phyloP scores from a whole-genome alignment of 495 filamentous ascomycete genomes.

The Sphaerosporella brunnea region DNA sequence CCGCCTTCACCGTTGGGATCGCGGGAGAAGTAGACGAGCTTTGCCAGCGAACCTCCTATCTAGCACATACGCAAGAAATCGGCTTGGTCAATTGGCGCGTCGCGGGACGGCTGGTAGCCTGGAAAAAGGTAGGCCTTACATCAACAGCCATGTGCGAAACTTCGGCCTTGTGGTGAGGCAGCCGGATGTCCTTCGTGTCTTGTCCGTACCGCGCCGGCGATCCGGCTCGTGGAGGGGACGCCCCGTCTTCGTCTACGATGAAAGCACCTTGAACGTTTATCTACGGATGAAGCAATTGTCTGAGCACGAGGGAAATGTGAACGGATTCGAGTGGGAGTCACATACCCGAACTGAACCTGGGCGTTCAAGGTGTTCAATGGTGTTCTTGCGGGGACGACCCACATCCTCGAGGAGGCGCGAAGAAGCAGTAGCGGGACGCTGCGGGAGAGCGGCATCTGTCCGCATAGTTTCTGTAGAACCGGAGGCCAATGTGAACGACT shows the following conservation, averaged over 20 bases:
- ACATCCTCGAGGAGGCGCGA: too few relatives aligned
- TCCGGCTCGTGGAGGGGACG: slow-evolving; percentile 33
- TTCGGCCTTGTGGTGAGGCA: slow-evolving; percentile 80
- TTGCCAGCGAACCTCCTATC: slow-evolving; percentile 91
- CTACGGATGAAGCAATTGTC: too few relatives aligned
- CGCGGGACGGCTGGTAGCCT: not conserved
- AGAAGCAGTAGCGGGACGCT: too few relatives aligned
- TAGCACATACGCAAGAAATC: too few relatives aligned
- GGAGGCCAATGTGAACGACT: too few relatives aligned
- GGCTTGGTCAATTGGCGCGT: slow-evolving; percentile 1
- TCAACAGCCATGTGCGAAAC: slow-evolving; percentile 95
- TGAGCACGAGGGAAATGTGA: too few relatives aligned
- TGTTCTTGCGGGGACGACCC: too few relatives aligned
- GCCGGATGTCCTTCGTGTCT: slow-evolving; percentile 77
- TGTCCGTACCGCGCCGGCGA: slow-evolving; percentile 32
- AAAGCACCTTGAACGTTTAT: slow-evolving; percentile 95
- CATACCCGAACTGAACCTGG: too few relatives aligned
- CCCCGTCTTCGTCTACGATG: slow-evolving; percentile 64
- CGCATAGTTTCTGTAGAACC: too few relatives aligned
- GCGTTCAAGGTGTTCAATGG: too few relatives aligned
- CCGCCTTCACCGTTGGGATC: slow-evolving; percentile 72
- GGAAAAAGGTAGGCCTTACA: slow-evolving; percentile 36
- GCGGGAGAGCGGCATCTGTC: too few relatives aligned
- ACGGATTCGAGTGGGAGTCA: too few relatives aligned
- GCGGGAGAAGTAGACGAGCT: slow-evolving; percentile 90